A percentile compares a stretch with the other conserved stretches of the same genome.
Evolutionary conservation across 1,284 basidiomycete genomes (phyloP).

Genomic region (Malassezia nana): DNA sequence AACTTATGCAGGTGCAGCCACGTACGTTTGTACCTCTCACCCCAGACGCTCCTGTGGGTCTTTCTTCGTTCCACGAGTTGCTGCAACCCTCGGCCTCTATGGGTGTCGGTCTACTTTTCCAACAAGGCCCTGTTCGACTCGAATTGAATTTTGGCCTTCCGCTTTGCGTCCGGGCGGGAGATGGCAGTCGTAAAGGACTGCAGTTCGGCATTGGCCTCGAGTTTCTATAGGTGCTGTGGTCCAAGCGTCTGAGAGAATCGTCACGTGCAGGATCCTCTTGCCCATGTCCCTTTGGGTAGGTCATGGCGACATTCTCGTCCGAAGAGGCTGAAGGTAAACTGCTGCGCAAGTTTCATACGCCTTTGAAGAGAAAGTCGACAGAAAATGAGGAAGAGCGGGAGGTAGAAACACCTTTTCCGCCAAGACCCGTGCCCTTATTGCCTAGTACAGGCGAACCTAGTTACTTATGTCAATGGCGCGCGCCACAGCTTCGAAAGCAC

Average conservation of each 20-base stretch:
- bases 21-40: conserved; percentile 53
- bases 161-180: conserved; percentile 64
- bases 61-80: conserved; percentile 14
- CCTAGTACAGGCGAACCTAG: conserved; percentile 24
- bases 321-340: conserved; percentile 15
- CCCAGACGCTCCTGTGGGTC: neutral
- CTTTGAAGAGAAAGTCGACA: conserved; percentile 5
- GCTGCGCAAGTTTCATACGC: conserved; percentile 13
- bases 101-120: conserved; percentile 82
- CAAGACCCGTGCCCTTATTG: conserved; percentile 2
- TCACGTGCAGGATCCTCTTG: neutral
- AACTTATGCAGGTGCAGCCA: conserved; percentile 60
- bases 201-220: conserved; percentile 79
- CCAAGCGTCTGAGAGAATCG: neutral
- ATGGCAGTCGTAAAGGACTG: conserved; percentile 68
- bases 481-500: conserved; percentile 66
- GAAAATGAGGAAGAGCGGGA: neutral
- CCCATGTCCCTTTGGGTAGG: neutral
- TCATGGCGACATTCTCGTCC: conserved; percentile 13
- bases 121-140: conserved; percentile 69
- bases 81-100: conserved; percentile 58
- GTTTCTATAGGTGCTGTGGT: conserved; percentile 23
- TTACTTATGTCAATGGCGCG: conserved; percentile 52
- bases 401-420: neutral
- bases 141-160: conserved; percentile 91